Evolutionary conservation across 768 basidiomycete species (phyloP).

Genomic region (Zangia roseola): DNA sequence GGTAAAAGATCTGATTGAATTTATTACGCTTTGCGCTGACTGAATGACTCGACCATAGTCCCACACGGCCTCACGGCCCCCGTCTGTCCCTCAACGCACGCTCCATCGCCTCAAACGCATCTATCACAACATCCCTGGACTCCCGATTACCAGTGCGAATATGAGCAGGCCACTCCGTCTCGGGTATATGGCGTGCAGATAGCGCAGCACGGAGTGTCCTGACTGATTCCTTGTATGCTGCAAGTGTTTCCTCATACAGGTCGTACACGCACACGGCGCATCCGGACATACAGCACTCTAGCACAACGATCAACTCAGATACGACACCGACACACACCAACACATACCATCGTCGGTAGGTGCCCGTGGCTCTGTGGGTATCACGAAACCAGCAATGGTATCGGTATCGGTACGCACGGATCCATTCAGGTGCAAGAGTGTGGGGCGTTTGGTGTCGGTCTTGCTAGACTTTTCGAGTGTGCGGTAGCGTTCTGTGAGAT

Average conservation of each 20-base stretch:
- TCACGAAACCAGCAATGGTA: slow-evolving; percentile 30
- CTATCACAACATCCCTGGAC: slow-evolving; percentile 41
- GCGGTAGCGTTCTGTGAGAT: slow-evolving; percentile 55
- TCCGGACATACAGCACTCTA: slow-evolving; percentile 95
- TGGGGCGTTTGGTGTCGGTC: slow-evolving; percentile 42
- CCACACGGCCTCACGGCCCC: slow-evolving; percentile 26
- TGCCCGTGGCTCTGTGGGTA: slow-evolving; percentile 61
- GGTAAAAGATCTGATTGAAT: no score
- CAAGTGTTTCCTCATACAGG: slow-evolving; percentile 73
- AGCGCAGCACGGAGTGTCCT: slow-evolving; percentile 51
- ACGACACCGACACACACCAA: no score
- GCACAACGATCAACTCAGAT: no score
- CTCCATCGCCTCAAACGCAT: slow-evolving; percentile 76
- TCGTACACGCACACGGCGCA: slow-evolving; percentile 93
- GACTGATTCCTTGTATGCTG: slow-evolving; percentile 58
- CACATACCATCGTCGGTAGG: slow-evolving; percentile 66
- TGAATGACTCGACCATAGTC: slow-evolving; percentile 35
- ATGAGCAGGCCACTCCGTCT: slow-evolving; percentile 62
- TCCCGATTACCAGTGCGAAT: slow-evolving; percentile 37
- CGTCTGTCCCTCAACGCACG: slow-evolving; percentile 50
- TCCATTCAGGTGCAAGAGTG: slow-evolving; percentile 4
- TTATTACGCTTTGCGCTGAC: no score
- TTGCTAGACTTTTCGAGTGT: slow-evolving; percentile 49
- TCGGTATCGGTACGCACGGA: not conserved
- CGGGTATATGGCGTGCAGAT: slow-evolving; percentile 44